Evolutionary conservation across 805 yeast species (phyloP), one percentile per base, ranked within the genome.

Genomic region (Zygosaccharomyces lentus): DNA sequence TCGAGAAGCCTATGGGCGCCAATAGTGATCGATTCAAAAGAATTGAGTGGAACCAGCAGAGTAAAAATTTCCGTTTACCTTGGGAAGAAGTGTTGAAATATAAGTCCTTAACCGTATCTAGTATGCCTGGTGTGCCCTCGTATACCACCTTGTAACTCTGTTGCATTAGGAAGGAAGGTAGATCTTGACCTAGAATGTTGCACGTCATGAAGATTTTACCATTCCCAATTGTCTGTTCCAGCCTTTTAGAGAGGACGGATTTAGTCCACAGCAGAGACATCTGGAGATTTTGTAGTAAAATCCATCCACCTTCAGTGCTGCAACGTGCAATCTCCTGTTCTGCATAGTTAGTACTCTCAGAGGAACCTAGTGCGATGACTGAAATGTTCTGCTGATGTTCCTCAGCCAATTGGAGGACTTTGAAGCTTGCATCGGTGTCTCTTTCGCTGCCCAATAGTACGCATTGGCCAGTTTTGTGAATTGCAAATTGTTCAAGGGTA

Each of bases 241-340:
- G n/a, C 61, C 58, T 53, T 74, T 77, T 41, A 73, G 81, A 29
- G 34, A 61, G 40, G 15, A 86, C 62, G 8, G 68, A 57, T 10
- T 73, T 76, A 23, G 86, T 66, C 88, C 95, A 84, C 2, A 59
- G 62, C 1, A 75, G 67, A 0, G 93, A 78, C 73, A 84, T 75
- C 48, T 91, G 96, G 9, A 87, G 69, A 57, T 90, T 90, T 59
- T 91, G 96, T 25, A 91, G 63, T 24, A 90, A 55, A 0, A 91
- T 62, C 96, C 96, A 88, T 1, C 62, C 55, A 0, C 87, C 88
- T 1, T 58, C 58, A n/a, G 59, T 65, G 1, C 73, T 58, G 0
- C 80, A 77, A 8, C 60, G 63, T 1, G 61, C 56, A 7, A 87
- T 65, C n/a, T 78, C 77, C 41, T 69, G 65, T 17, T 75, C 77